Base-by-base conservation (phyloP, 2,329 filamentous ascomycete genomes). In the Phaeosphaeria sp. region DNA sequence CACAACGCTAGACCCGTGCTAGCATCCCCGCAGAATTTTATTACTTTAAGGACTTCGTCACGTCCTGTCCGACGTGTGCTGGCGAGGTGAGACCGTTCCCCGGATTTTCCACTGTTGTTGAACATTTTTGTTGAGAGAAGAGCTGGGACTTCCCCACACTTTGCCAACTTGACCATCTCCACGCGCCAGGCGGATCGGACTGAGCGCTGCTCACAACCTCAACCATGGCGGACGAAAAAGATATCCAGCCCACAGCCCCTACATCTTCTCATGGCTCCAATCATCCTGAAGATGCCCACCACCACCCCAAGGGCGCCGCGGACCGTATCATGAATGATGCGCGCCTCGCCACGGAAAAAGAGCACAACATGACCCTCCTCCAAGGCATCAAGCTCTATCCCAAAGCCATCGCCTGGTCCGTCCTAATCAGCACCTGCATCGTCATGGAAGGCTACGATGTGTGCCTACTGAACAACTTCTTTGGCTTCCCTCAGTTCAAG, bases 381-480 rank as follows among this genome's bases (percentile, higher is more conserved):
- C 87, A 96, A 80, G 92, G 91, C 61, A 83, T 96, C 75, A 87
- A 83, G 72, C 83, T 95, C 23, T 97, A 97, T 73, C 92, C 92
- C 57, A 94, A 96, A 80, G 93, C 93, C 21, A 89, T 96, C 55
- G 84, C 81, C 21, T 97, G 92, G 91, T 92, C 89, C 67, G 71
- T 96, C 50, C 81, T 96, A 58, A 93, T 97, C 76, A 94, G 90
- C n/a, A 94, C 91, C 0, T 93, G 90, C 74, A 95, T 96, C 71
- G 87, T 87, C 69, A 97, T 97, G 93, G 92, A 96, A 77, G 92
- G 91, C 33, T 96, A 93, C 79, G 92, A 96, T 72, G 83, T 95
- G 57, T 89, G 87, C 69, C 81, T 96, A 52, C 87, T 95, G 68
- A 92, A 89, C 80, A 93, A 93, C 77, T 92, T 95, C 72, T 93